Conservation (phyloP, 345 rosid species). For the Eucalyptus pauciflora region DNA sequence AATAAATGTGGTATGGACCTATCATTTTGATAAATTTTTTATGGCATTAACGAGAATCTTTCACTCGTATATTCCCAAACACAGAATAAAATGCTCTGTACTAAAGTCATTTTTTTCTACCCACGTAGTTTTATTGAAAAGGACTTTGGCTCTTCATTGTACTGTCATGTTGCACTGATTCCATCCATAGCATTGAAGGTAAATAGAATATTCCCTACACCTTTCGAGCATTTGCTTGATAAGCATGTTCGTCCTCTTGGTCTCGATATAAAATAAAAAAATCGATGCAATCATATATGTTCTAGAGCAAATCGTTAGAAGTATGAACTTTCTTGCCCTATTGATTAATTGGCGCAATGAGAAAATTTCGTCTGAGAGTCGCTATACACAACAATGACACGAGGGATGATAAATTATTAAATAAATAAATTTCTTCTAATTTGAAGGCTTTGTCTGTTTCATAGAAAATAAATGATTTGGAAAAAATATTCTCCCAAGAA, state of each 20-base stretch:
- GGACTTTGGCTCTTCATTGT: not conserved
- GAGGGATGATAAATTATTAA: accelerated
- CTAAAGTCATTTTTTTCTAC: not conserved
- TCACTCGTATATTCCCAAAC: not conserved
- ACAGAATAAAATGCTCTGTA: not conserved
- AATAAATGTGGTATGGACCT: accelerated
- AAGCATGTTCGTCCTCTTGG: not conserved
- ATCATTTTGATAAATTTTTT: accelerated
- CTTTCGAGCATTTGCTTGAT: not conserved
- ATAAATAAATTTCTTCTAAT: not conserved
- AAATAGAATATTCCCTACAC: not conserved
- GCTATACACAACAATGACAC: not conserved
- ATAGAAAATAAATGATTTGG: no score
- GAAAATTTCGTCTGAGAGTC: not conserved
- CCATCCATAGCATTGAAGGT: not conserved
- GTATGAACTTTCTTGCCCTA: not conserved
- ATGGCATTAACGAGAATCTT: not conserved
- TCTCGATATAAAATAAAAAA: not conserved
- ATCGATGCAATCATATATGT: accelerated
- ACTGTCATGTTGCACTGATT: not conserved
- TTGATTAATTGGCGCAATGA: not conserved
- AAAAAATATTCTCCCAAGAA: no score
- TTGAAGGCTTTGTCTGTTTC: no score
- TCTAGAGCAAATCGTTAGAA: accelerated
- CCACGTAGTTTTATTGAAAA: not conserved